Evolutionary conservation across 2,329 filamentous ascomycete genomes (phyloP), one percentile per base, ranked within the genome.

Genomic region (Talaromyces funiculosus): DNA sequence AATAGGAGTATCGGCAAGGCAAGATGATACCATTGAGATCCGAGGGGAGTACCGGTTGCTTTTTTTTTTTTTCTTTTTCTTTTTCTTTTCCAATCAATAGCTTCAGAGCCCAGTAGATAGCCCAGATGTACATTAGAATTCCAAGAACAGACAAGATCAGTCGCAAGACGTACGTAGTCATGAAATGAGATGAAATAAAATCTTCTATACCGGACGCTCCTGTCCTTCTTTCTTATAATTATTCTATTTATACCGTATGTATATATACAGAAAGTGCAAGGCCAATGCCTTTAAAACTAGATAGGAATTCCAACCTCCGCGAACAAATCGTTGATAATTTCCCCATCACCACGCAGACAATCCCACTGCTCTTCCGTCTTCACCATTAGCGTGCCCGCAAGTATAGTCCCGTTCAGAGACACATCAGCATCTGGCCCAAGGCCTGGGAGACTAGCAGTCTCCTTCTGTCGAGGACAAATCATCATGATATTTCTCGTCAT

Each of bases 301-400:
- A 20, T 51, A 3, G 47, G 26, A 49, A 76, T 75, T 2, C 79
- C 79, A 62, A 81, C 71, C 3, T 68, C 66, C 26, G 64, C 62
- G 40, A 85, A 70, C 14, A 84, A 72, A 4, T 67, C 64, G 51
- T 77, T 73, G 38, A 85, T 69, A 26, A 73, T 63, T 31, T 73
- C 70, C 16, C 74, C 74, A 31, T 77, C 71, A 5, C 67, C 63
- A 33, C 74, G 72, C 38, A 86, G 66, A 37, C 73, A 64, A 62
- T 83, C 74, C 81, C 81, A 85, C 66, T 84, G 81, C 8, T 73
- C 74, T 65, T 82, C 72, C 6, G 77, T 72, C 68, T 85, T 85
- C 20, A 85, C 83, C 82, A 86, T 83, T 63, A 85, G 69, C 3
- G 82, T 85, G 0, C 82, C 83, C 1, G 77, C 83, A 3, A 85